phyloP scores from a whole-genome alignment of 371 early-diverging fungal species.

The Actinomortierella ambigua region DNA sequence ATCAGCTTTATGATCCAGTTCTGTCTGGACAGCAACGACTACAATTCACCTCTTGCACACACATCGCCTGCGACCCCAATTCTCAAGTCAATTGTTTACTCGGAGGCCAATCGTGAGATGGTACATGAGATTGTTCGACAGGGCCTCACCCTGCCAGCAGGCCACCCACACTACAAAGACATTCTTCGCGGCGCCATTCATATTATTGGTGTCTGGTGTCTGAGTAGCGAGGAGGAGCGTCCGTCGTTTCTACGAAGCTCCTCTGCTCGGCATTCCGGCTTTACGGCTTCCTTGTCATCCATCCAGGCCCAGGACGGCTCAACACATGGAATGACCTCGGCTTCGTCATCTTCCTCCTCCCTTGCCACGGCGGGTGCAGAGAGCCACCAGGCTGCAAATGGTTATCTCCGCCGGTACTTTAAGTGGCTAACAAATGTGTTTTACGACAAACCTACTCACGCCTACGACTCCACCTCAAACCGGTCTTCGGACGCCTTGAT shows the following conservation, averaged over 20 bases:
- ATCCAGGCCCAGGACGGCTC: neutral
- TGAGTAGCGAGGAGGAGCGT: conserved; percentile 70
- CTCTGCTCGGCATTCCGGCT: conserved; percentile 31
- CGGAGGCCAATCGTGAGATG: conserved; percentile 71
- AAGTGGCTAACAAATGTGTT: conserved; percentile 60
- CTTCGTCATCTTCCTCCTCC: conserved; percentile 7
- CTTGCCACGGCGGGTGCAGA: conserved; percentile 10
- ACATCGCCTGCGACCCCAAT: conserved; percentile 73
- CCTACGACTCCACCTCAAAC: conserved; percentile 24
- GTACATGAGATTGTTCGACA: conserved; percentile 81
- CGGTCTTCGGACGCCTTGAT: conserved; percentile 35
- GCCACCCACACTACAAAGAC: conserved; percentile 60
- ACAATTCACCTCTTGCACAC: conserved; percentile 45
- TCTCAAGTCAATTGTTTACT: conserved; percentile 69
- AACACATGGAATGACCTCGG: conserved; percentile 22
- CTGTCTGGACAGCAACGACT: conserved; percentile 61
- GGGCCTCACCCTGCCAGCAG: conserved; percentile 63
- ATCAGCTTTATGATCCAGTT: conserved; percentile 70
- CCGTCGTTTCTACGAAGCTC: conserved; percentile 65
- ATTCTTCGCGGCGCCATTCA: conserved; percentile 72
- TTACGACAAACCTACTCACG: conserved; percentile 30
- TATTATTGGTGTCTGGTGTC: conserved; percentile 75
- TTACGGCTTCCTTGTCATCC: conserved; percentile 20
- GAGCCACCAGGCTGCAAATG: conserved; percentile 53
- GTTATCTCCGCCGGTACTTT: conserved; percentile 64